Evolutionary conservation across 371 early-diverging fungal genomes (phyloP), one percentile per base, ranked within the genome.

Genomic region (Batkoa obscura): DNA sequence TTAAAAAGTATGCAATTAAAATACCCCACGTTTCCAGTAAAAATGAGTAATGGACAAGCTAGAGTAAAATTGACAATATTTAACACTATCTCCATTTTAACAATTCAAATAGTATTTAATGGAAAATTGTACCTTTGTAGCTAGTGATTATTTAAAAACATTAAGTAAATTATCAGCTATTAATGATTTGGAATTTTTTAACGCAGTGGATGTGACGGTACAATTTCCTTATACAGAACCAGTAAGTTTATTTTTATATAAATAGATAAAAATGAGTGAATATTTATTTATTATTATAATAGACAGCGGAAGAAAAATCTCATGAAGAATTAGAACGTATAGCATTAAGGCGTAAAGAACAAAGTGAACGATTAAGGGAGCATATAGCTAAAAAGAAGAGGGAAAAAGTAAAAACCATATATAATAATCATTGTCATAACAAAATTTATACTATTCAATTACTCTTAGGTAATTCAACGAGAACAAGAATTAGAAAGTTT

Each of bases 1-100:
- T 68, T 84, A 36, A 86, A 86, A 62, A 69, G 87, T 2, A 71
- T 92, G 75, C 91, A 90, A 63, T 71, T 85, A 37, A 93, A 93
- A 64, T 93, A 90, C 60, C 84, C 91, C 0, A 79, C 79, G 0
- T 88, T 90, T 56, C 92, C 92, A 0, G 75, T 78, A 51, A 88
- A 84, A 59, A 80, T 91, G 72, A 78, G 83, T 0, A 61, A 65
- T 12, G 60, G 67, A 36, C 88, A 91, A 64, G 79, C 87, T 9
- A 76, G 81, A 70, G 79, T 79, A 70, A 33, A 43, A 33, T 34
- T 41, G 5, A 15, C 4, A 9, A 6, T 45, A n/a, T 34, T 3
- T 31, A 41, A 13, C 43, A 23, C 23, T 23, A 23, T 23, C 23
- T 23, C 23, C 23, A 50, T 35, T 52, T 45, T 17, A 39, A 31